These are phyloP conservation scores for Ceratobasidium sp. DNA, from an alignment of 1,284 basidiomycete genomes.

Conservation along the genomic window DNA sequence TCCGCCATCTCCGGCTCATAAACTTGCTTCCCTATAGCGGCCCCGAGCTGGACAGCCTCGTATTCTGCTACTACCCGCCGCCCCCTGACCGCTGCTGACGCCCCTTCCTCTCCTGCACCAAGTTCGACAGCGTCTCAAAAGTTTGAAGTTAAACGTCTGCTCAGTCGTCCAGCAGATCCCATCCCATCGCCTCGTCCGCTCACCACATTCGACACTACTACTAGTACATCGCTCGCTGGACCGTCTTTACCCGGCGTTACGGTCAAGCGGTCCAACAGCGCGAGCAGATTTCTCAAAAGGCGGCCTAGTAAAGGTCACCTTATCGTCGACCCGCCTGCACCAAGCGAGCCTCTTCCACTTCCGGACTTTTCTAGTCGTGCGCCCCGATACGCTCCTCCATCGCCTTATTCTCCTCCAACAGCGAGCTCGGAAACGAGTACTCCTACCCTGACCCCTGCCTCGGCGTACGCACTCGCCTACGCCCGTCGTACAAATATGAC, in stretches of 20 bases:
- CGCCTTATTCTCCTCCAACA: not conserved
- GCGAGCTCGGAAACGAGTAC: not conserved
- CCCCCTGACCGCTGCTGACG: conserved; percentile 18
- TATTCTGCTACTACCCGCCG: conserved; percentile 5
- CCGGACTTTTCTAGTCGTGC: too few species aligned
- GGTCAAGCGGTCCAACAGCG: conserved; percentile 10
- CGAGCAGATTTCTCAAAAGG: conserved; percentile 10
- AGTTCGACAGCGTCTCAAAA: conserved; percentile 45
- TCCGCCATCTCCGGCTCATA: too few species aligned
- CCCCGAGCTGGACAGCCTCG: conserved; percentile 33
- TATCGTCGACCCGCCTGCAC: not conserved
- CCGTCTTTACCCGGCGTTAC: not conserved
- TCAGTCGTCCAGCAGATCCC: conserved; percentile 38
- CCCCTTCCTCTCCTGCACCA: conserved; percentile 16
- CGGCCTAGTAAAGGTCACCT: conserved; percentile 15
- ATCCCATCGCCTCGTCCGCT: conserved; percentile 17
- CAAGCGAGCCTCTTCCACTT: not conserved
- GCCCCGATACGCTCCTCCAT: not conserved
- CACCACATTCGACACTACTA: conserved; percentile 25
- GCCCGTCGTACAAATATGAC: conserved; percentile 41
- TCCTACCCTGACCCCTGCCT: conserved; percentile 26
- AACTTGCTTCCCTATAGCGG: too few species aligned
- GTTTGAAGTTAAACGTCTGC: conserved; percentile 46
- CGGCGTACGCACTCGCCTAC: conserved; percentile 40
- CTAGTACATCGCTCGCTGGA: not conserved